Evolutionary conservation across 345 rosid genomes (phyloP), one percentile per base, ranked within the genome.

Genomic region (Conringia planisiliqua): DNA sequence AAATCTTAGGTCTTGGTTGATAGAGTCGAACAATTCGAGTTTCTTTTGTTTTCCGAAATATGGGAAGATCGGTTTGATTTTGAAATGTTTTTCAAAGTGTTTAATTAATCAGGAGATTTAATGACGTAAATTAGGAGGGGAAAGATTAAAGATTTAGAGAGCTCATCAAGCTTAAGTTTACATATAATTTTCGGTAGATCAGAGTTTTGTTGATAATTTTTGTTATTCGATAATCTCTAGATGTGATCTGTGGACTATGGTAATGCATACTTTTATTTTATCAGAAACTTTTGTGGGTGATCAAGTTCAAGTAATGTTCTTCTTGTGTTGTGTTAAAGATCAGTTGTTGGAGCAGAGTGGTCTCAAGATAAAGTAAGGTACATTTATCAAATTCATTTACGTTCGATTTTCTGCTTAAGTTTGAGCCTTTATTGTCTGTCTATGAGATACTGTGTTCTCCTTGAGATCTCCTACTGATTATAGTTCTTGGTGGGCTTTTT

Each of bases 301-400:
- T 55, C 22, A 47, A 17, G 44, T 66, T 48, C 52, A 38, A 18
- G 26, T 26, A 36, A 2, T 36, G 3, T 27, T 57, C 22, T n/a
- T 51, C 46, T 18, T 73, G 71, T 73, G 56, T 18, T 73, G 71
- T 73, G 56, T 43, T 22, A 8, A 32, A 64, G 56, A 64, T 24
- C 46, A 32, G 20, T 22, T 64, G 55, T 72, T 63, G 62, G n/a
- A 40, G 47, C 39, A 6, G 10, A 9, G 33, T 29, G 43, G 10
- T 27, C 35, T 62, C 11, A 6, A 18, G 24, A 18, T 62, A 29
- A 39, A 43, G 62, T 3, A 54, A 64, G 38, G 77, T 64, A 66
- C 58, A 9, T 35, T 22, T 7, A n/a, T 66, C 66, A 73, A 20
- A 22, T 73, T 13, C 10, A 64, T 39, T 52, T 39, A 5, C 1